Percentiles rank a stretch among this genome's conserved stretches.
phyloP scores from a whole-genome alignment of 495 filamentous ascomycete species.

The Penicillium psychrofluorescens region DNA sequence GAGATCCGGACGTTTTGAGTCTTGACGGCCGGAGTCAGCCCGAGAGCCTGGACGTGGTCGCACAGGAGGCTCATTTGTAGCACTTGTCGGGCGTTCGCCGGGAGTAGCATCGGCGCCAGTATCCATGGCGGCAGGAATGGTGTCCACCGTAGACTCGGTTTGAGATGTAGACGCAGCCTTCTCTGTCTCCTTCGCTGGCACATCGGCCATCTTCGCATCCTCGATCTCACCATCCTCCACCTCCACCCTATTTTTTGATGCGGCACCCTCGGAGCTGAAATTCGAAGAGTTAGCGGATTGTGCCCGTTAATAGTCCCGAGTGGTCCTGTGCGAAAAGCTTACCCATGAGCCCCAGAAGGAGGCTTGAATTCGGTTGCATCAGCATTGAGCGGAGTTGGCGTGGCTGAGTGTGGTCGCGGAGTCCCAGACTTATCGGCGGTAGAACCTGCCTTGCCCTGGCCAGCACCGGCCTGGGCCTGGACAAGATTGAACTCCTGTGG shows the following conservation, averaged over 20 bases:
- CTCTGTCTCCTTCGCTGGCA: conserved; percentile 8
- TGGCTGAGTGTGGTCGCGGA: conserved; percentile 27
- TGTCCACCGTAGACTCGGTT: neutral
- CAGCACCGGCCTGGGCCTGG: conserved; percentile 18
- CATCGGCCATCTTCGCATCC: conserved; percentile 49
- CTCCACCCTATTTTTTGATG: conserved; percentile 38
- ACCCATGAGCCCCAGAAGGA: conserved; percentile 21
- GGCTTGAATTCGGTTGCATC: conserved; percentile 43
- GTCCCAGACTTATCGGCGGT: conserved; percentile 29
- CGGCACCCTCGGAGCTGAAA: conserved; percentile 23
- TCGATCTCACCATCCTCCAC: conserved; percentile 78
- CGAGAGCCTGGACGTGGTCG: conserved; percentile 19
- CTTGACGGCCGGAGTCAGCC: conserved; percentile 20
- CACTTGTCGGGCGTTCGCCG: conserved; percentile 8
- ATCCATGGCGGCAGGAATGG: conserved; percentile 5
- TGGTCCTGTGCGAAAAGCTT: conserved; percentile 20
- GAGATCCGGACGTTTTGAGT: conserved; percentile 30
- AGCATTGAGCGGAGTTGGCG: conserved; percentile 37
- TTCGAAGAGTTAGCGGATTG: conserved; percentile 7
- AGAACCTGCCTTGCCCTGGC: conserved; percentile 15
- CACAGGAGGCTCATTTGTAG: conserved; percentile 12
- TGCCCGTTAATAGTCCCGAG: no score
- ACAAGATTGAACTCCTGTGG: conserved; percentile 63
- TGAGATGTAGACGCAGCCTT: conserved; percentile 4
- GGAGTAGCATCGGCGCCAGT: conserved; percentile 6